A percentile compares a stretch with the other conserved stretches of the same genome.
These are phyloP conservation scores for Chaetomidium leptoderma DNA, from an alignment of 495 filamentous ascomycete genomes.

Conservation along the genomic window DNA sequence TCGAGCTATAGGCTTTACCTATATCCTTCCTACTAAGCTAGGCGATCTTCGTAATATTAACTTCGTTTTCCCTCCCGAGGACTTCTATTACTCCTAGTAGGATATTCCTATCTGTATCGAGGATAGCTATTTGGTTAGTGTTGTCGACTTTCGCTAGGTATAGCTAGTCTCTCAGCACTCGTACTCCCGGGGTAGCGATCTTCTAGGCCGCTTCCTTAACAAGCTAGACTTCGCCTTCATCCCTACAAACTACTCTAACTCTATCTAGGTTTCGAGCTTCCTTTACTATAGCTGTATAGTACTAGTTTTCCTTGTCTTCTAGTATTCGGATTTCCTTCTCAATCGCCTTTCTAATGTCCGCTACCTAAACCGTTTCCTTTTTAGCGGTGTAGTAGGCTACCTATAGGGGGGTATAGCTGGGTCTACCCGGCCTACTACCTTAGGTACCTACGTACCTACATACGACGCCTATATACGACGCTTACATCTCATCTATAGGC, in stretches of 20 bases:
- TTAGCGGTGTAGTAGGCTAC: no score
- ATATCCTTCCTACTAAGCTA: background rate
- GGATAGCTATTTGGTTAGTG: background rate
- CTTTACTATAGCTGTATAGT: no score
- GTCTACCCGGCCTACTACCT: no score
- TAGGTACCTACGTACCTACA: no score
- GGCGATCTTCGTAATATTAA: background rate
- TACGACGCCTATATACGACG: no score
- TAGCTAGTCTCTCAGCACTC: background rate
- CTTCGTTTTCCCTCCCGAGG: background rate
- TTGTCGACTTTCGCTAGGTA: background rate
- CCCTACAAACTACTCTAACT: background rate
- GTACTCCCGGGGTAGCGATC: background rate
- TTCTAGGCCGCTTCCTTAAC: background rate
- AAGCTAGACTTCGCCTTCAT: background rate
- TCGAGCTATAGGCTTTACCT: background rate
- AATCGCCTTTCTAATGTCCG: background rate
- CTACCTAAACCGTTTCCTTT: background rate
- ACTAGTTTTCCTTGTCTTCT: no score
- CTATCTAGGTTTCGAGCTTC: no score
- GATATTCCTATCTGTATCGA: background rate
- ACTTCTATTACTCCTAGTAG: background rate
- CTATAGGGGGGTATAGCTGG: no score
- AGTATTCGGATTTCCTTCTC: no score
- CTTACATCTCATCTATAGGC: no score